Conservation (phyloP, 106 monocot genomes). For the Allium cepa region DNA sequence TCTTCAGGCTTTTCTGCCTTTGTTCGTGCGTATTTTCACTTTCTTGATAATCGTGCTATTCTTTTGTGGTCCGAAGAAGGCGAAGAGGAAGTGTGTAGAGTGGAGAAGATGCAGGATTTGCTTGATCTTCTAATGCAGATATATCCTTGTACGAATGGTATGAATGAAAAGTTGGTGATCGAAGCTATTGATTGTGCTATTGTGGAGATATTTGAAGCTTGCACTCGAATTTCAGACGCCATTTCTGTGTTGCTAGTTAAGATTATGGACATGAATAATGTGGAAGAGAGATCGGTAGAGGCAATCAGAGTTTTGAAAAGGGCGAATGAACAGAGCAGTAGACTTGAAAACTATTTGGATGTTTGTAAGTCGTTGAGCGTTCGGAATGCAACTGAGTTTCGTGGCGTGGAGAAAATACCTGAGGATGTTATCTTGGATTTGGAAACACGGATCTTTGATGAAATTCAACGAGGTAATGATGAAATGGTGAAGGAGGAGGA, state of each 20-base stretch:
- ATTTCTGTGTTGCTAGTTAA: conserved; percentile 25
- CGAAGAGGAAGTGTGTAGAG: neutral
- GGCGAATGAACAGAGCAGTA: conserved; percentile 41
- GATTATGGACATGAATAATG: conserved; percentile 11
- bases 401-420: conserved; percentile 42
- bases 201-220: conserved; percentile 75
- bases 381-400: conserved; percentile 44
- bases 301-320: conserved; percentile 50
- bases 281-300: neutral
- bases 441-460: conserved; percentile 19
- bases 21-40: conserved; percentile 69
- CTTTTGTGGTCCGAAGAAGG: conserved; percentile 8
- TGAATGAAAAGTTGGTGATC: conserved; percentile 44
- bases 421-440: conserved; percentile 72
- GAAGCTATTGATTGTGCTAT: conserved; percentile 78
- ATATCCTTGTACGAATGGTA: conserved; percentile 51
- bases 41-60: conserved; percentile 56
- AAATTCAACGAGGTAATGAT: neutral
- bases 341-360: conserved; percentile 47
- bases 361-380: conserved; percentile 59
- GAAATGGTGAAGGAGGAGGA: neutral
- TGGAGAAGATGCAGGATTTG: conserved; percentile 37
- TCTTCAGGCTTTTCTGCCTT: conserved; percentile 53
- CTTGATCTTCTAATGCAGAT: conserved; percentile 72
- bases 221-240: conserved; percentile 61